These are phyloP conservation scores for Helminthosporium solani DNA, from an alignment of 2,329 filamentous ascomycete species.

Conservation along the genomic window DNA sequence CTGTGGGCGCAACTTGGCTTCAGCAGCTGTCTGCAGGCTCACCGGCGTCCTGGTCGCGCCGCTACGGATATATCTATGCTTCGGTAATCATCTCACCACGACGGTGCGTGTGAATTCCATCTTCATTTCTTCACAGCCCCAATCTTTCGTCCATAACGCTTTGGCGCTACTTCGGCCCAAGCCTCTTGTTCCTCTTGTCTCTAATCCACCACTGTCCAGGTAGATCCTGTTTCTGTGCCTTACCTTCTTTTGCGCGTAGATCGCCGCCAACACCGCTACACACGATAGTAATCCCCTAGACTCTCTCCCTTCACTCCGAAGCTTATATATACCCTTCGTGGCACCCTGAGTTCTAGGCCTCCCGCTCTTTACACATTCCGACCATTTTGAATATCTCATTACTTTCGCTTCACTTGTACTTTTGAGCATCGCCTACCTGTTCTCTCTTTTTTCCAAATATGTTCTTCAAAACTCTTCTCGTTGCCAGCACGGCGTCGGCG, in stretches of 20 bases:
- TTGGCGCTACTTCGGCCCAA: not conserved
- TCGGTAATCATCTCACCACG: conserved; percentile 3
- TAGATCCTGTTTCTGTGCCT: conserved; percentile 7
- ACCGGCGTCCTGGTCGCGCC: not conserved
- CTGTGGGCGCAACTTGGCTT: conserved; percentile 10
- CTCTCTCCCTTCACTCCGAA: not conserved
- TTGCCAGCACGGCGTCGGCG: conserved; percentile 40
- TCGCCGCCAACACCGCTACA: conserved; percentile 2
- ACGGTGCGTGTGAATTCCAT: not conserved
- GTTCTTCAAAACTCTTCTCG: conserved; percentile 32
- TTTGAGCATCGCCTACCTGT: not conserved
- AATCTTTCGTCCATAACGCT: conserved; percentile 3
- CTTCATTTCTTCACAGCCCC: conserved; percentile 1
- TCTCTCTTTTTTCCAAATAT: conserved; percentile 13
- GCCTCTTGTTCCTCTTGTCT: conserved; percentile 4
- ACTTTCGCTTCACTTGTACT: conserved; percentile 1
- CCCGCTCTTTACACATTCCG: no score
- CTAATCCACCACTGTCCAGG: conserved; percentile 3
- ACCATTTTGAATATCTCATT: not conserved
- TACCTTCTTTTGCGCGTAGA: conserved; percentile 7
- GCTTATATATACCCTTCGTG: no score
- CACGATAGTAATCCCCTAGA: not conserved
- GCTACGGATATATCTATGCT: conserved; percentile 6
- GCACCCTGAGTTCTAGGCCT: no score
- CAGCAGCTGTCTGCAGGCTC: not conserved